A percentile compares a stretch with the other conserved stretches of the same genome.
These are phyloP conservation scores for Pythium myriotylum DNA, from an alignment of 352 stramenopile genomes.

Conservation along the genomic window DNA sequence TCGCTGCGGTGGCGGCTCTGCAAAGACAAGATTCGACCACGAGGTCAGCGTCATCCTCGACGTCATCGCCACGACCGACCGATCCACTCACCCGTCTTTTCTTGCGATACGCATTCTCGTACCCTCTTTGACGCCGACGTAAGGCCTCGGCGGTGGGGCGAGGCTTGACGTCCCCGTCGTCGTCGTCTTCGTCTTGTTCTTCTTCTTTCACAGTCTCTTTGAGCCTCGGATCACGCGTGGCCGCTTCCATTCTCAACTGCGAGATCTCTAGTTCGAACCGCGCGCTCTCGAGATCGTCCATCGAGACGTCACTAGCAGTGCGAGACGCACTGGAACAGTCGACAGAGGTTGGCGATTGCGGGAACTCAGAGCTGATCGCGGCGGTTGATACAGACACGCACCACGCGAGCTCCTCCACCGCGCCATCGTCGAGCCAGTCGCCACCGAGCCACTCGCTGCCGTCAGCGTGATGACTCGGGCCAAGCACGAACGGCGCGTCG, in stretches of 20 bases:
- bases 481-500: background rate
- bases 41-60: background rate
- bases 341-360: conserved; percentile 19
- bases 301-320: background rate
- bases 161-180: background rate
- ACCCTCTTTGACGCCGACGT: conserved; percentile 4
- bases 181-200: background rate
- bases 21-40: background rate
- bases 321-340: conserved; percentile 3
- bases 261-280: background rate
- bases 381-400: conserved; percentile 4
- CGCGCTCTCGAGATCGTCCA: background rate
- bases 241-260: background rate
- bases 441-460: background rate
- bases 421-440: conserved; percentile 13
- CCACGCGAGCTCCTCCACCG: background rate
- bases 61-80: background rate
- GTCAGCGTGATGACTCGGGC: background rate
- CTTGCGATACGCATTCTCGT: conserved; percentile 14
- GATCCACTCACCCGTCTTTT: conserved; percentile 42
- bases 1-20: background rate
- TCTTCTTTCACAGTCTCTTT: background rate
- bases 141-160: background rate
- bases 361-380: background rate
- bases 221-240: conserved; percentile 1